phyloP scores from a whole-genome alignment of 768 basidiomycete genomes.

The Tylopilus sp. region DNA sequence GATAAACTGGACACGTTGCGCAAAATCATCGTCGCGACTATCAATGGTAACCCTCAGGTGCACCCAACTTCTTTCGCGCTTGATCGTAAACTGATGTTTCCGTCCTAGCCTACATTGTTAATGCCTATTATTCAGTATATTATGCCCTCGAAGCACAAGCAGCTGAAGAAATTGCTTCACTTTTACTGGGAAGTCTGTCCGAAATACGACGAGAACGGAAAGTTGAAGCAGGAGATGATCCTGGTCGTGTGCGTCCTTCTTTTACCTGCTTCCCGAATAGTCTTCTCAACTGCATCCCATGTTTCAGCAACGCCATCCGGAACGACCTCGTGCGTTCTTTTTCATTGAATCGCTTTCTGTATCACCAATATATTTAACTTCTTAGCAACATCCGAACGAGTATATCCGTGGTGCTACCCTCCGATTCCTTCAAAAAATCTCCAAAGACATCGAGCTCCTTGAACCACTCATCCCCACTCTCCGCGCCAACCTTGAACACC shows the following conservation, averaged over 20 bases:
- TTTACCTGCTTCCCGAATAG: conserved; percentile 2
- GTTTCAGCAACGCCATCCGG: conserved; percentile 85
- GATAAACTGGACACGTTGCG: conserved; percentile 95
- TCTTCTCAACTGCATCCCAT: conserved; percentile 9
- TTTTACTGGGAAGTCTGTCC: conserved; percentile 99
- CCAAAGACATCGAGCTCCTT: conserved; percentile 87
- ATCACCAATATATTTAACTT: neutral
- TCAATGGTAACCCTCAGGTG: conserved; percentile 93
- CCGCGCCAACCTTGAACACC: conserved; percentile 91
- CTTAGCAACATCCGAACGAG: conserved; percentile 97
- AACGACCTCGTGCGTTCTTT: conserved; percentile 80
- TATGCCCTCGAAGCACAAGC: conserved; percentile 92
- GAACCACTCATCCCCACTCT: conserved; percentile 95
- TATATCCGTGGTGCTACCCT: conserved; percentile 98
- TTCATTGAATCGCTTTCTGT: neutral
- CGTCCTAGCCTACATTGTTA: conserved; percentile 73
- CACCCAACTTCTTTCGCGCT: neutral
- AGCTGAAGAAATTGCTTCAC: conserved; percentile 93
- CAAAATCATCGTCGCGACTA: conserved; percentile 87
- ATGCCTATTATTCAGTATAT: conserved; percentile 99
- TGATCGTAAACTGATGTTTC: neutral
- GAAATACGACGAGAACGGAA: conserved; percentile 94
- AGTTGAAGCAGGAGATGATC: conserved; percentile 99
- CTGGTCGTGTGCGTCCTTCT: conserved; percentile 76
- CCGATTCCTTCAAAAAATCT: conserved; percentile 93